Base-by-base conservation (phyloP, 805 yeast genomes). In the Saccharomycopsis javanensis region DNA sequence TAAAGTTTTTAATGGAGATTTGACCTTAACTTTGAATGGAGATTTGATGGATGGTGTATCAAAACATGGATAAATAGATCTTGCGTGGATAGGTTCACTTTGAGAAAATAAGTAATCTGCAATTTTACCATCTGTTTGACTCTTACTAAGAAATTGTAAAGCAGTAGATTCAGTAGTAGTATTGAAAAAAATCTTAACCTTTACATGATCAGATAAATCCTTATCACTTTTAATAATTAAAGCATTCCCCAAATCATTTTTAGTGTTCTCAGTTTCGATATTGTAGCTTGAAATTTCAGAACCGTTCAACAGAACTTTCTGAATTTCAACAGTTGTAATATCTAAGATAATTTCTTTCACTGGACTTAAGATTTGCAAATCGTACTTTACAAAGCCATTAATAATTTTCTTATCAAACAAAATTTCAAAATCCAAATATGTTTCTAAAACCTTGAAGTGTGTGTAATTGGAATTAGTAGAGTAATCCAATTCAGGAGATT, bases 1-100 rank as follows among this genome's bases (percentile, higher is more conserved):
- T 28, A 89, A 81, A 3, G 81, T 80, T n/a, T 86, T 86, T 56
- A 79, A 75, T 15, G 81, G 77, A 1, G 96, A 86, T 46, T 69
- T 76, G 55, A 86, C 81, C 25, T 71, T 72, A 61, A 84, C 82
- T 16, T 72, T 68, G 65, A 76, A 86, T 0, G 83, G 75, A 1
- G 90, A 78, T 68, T 90, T 90, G 31, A 89, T 77, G 0, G 92
- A 78, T 1, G 97, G 96, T 0, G 97, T 89, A 69, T 90, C 97
- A 67, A 90, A 90, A 65, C 89, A 86, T 7, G 97, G 97, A 72
- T 86, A 84, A 66, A 89, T 75, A 15, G 92, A 80, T 65, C 97
- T 78, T 5, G 96, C 94, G 66, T 90, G 96, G 62, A 87, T 89
- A 37, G 96, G 90, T 72, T 90, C 96, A 67, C 95, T 80, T 71